These are phyloP conservation scores for Anaeramoeba flamelloides DNA, from an alignment of 78 protist species.

Conservation along the genomic window DNA sequence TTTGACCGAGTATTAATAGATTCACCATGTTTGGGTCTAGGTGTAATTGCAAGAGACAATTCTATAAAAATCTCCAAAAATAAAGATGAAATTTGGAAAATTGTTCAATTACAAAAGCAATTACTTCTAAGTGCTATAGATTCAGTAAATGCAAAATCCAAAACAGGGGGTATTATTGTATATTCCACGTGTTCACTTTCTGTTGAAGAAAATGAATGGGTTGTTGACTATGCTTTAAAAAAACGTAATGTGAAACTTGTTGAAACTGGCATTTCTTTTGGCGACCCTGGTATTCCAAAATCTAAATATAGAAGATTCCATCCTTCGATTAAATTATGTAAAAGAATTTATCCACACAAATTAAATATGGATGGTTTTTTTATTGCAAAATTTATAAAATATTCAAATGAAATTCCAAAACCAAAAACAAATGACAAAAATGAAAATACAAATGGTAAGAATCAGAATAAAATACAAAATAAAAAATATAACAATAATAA, in stretches of 20 bases:
- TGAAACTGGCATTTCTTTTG: constrained; percentile 49
- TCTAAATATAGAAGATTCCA: constrained; percentile 46
- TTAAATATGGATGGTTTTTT: constrained; percentile 99
- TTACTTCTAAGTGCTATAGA: constrained; percentile 89
- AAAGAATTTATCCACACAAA: constrained; percentile 91
- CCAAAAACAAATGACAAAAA: not conserved
- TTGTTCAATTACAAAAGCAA: constrained; percentile 73
- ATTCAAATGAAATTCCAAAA: constrained; percentile 27
- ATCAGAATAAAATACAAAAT: not conserved
- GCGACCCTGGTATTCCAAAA: constrained; percentile 50
- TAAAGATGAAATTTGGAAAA: constrained; percentile 57
- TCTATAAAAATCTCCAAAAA: constrained; percentile 46
- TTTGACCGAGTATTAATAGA: constrained; percentile 94
- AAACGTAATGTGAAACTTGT: constrained; percentile 34
- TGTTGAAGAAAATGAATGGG: constrained; percentile 90
- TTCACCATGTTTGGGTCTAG: constrained; percentile 98
- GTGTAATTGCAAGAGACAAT: constrained; percentile 87
- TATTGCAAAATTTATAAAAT: constrained; percentile 78
- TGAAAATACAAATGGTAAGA: not conserved
- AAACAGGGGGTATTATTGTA: constrained; percentile 65
- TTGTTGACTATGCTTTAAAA: constrained; percentile 80
- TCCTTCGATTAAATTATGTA: constrained; percentile 31
- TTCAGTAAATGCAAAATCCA: constrained; percentile 51
- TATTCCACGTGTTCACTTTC: constrained; percentile 53
- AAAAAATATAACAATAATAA: not conserved